Evolutionary conservation across 768 basidiomycete species (phyloP).

Genomic region (Trametes sanguinea): DNA sequence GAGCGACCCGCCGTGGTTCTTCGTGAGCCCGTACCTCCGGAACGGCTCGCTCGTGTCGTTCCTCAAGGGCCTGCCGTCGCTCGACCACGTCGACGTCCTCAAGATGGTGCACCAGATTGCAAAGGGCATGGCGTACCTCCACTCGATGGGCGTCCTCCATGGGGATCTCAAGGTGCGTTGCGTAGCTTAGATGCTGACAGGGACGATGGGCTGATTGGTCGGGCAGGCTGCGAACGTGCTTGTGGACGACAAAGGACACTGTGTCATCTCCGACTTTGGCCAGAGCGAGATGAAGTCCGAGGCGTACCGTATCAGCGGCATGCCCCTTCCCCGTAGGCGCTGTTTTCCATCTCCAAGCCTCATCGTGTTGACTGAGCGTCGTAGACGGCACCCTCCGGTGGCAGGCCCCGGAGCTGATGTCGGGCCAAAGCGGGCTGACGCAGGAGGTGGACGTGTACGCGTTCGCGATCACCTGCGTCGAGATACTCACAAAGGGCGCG

Average conservation of each 20-base stretch:
- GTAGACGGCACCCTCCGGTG: slow-evolving; percentile 57
- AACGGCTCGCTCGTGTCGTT: slow-evolving; percentile 65
- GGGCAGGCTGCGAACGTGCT: slow-evolving; percentile 71
- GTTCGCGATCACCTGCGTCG: slow-evolving; percentile 41
- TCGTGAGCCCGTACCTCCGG: slow-evolving; percentile 69
- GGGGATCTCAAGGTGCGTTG: slow-evolving; percentile 74
- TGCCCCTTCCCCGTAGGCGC: slow-evolving; percentile 33
- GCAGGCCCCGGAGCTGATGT: slow-evolving; percentile 44
- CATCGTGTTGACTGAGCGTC: background rate
- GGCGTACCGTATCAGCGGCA: slow-evolving; percentile 60
- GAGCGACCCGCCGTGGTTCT: slow-evolving; percentile 49
- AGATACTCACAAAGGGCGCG: slow-evolving; percentile 38
- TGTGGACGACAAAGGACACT: slow-evolving; percentile 64
- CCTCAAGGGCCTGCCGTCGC: slow-evolving; percentile 41
- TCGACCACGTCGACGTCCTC: slow-evolving; percentile 48
- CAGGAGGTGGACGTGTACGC: slow-evolving; percentile 42
- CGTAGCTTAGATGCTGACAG: background rate
- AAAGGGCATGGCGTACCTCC: slow-evolving; percentile 81
- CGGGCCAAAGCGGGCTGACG: slow-evolving; percentile 36
- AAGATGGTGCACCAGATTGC: slow-evolving; percentile 74
- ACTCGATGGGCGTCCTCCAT: slow-evolving; percentile 66
- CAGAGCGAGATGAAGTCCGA: slow-evolving; percentile 81
- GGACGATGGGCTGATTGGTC: background rate
- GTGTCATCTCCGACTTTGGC: slow-evolving; percentile 82
- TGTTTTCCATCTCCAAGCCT: background rate